Conservation (phyloP, 139 green algal species). For the Gonium pectorale region DNA sequence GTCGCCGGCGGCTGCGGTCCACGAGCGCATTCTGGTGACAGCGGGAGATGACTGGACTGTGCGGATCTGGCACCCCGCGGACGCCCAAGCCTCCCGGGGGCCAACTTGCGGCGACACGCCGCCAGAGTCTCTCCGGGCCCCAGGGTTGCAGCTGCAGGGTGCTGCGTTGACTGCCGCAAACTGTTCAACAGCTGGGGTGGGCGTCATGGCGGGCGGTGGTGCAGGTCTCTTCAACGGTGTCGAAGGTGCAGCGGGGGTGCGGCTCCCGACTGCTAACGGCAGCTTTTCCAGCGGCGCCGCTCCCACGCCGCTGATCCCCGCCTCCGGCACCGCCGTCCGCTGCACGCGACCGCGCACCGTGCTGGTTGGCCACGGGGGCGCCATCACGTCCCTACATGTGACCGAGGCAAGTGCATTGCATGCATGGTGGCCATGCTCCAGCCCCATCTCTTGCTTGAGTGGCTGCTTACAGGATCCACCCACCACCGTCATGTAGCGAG, state of each 20-base stretch:
- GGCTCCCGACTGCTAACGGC: neutral
- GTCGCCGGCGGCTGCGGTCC: neutral
- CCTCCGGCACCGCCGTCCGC: too few relatives aligned
- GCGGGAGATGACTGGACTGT: slow-evolving; percentile 19
- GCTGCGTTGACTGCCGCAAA: neutral
- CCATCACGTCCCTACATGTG: neutral
- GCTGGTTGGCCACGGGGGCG: slow-evolving; percentile 7
- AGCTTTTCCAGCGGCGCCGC: too few relatives aligned
- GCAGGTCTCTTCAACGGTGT: neutral
- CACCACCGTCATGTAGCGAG: neutral
- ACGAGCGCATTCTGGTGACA: slow-evolving; percentile 4
- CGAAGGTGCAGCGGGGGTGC: neutral
- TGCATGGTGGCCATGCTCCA: too few relatives aligned
- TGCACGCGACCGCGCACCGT: neutral
- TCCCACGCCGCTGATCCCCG: too few relatives aligned
- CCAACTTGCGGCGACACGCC: too few relatives aligned
- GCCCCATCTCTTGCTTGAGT: neutral
- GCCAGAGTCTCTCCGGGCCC: too few relatives aligned
- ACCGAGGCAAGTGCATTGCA: neutral
- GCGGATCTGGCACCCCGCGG: neutral
- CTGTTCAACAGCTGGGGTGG: neutral
- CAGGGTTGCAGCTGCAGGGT: neutral
- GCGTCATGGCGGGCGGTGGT: neutral
- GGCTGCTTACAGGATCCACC: neutral
- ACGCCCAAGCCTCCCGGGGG: too few relatives aligned